Percentiles rank a stretch among this genome's conserved stretches.
Evolutionary conservation across 176 grass and related monocot species (phyloP).

Genomic region (Tillandsia leiboldiana): DNA sequence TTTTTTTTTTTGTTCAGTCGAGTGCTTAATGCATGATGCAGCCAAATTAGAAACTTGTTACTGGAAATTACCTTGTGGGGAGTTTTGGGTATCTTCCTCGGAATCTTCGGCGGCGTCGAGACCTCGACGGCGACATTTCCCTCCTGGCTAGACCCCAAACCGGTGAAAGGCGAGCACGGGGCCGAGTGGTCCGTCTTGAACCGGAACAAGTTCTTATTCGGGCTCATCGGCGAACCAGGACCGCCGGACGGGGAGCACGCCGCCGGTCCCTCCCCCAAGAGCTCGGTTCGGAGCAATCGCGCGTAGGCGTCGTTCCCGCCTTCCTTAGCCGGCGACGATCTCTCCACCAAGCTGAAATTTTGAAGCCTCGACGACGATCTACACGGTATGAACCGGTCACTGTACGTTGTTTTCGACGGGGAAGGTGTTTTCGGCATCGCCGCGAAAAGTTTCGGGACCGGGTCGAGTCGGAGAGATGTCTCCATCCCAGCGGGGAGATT

Average conservation of each 20-base stretch:
- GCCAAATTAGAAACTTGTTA: not conserved
- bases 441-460: conserved; percentile 17
- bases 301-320: conserved; percentile 55
- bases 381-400: conserved; percentile 95
- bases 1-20: not conserved
- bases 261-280: conserved; percentile 49
- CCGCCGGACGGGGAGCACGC: conserved; percentile 6
- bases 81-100: conserved; percentile 89
- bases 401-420: conserved; percentile 71
- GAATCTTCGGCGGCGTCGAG: conserved; percentile 40
- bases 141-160: conserved; percentile 13
- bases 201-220: conserved; percentile 80
- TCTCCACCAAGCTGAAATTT: conserved; percentile 60
- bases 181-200: conserved; percentile 75
- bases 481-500: conserved; percentile 79
- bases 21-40: no score
- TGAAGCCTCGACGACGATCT: conserved; percentile 89
- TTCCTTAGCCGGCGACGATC: conserved; percentile 34
- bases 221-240: conserved; percentile 37
- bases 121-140: conserved; percentile 16
- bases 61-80: conserved; percentile 61
- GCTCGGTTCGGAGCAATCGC: conserved; percentile 67
- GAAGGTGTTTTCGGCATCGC: conserved; percentile 72
- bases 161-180: conserved; percentile 50
- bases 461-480: conserved; percentile 49